Evolutionary conservation across 2,329 filamentous ascomycete species (phyloP).

Genomic region (Alternaria sp.): DNA sequence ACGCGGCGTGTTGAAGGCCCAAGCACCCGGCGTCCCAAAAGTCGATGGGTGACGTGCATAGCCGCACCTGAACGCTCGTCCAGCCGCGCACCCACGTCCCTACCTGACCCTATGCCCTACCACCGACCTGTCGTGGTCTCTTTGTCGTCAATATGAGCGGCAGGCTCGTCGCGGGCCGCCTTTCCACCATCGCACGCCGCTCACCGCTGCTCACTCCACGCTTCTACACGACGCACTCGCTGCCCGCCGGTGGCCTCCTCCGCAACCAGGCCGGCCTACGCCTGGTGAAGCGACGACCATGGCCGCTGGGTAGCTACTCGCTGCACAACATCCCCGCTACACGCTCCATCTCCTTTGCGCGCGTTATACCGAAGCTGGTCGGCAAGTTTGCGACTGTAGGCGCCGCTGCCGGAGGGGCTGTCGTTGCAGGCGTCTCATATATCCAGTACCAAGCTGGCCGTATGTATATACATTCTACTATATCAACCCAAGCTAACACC

Average conservation of each 20-base stretch:
- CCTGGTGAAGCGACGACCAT: slow-evolving; percentile 63
- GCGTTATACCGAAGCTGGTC: slow-evolving; percentile 81
- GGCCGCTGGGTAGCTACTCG: slow-evolving; percentile 77
- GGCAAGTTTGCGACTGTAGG: slow-evolving; percentile 87
- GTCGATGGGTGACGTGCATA: slow-evolving; percentile 26
- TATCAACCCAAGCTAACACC: slow-evolving; percentile 48
- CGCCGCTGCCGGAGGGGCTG: slow-evolving; percentile 88
- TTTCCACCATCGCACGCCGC: slow-evolving; percentile 70
- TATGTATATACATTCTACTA: slow-evolving; percentile 54
- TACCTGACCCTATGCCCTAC: slow-evolving; percentile 25
- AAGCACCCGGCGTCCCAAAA: slow-evolving; percentile 12
- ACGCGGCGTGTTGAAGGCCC: slow-evolving; percentile 16
- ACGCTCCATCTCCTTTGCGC: slow-evolving; percentile 70
- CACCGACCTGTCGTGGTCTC: slow-evolving; percentile 11
- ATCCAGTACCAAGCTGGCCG: slow-evolving; percentile 93
- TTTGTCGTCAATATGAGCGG: slow-evolving; percentile 64
- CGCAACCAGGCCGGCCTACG: slow-evolving; percentile 45
- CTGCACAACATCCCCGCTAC: slow-evolving; percentile 80
- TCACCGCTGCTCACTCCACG: slow-evolving; percentile 65
- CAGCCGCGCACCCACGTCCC: slow-evolving; percentile 4
- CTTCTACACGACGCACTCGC: slow-evolving; percentile 49
- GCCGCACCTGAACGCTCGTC: slow-evolving; percentile 10
- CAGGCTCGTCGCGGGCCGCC: slow-evolving; percentile 77
- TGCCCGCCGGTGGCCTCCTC: slow-evolving; percentile 48
- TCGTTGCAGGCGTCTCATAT: slow-evolving; percentile 87